Conservation (phyloP, 441 rosid species). For the Adansonia gregorii region DNA sequence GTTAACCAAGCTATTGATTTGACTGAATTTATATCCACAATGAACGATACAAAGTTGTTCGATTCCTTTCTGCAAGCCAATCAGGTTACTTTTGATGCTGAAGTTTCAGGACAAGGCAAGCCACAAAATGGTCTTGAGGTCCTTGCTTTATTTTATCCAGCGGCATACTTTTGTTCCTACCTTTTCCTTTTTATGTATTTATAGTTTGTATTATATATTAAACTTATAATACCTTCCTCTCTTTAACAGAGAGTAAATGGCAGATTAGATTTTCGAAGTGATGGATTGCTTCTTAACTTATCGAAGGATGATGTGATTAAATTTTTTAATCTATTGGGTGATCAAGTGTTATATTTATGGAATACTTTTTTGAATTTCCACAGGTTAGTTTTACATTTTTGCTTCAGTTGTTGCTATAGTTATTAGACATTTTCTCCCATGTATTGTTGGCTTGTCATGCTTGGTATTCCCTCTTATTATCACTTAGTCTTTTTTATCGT, state of each 20-base stretch:
- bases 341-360: constrained; percentile 74
- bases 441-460: not conserved
- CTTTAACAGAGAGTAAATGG: constrained; percentile 54
- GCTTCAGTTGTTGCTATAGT: not conserved
- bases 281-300: constrained; percentile 45
- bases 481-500: not conserved
- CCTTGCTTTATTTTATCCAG: constrained; percentile 45
- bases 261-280: constrained; percentile 42
- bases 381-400: constrained; percentile 52
- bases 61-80: constrained; percentile 41
- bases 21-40: constrained; percentile 52
- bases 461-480: not conserved
- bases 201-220: constrained; percentile 16
- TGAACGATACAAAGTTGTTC: constrained; percentile 49
- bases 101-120: constrained; percentile 58
- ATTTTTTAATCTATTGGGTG: constrained; percentile 61
- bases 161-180: constrained; percentile 21
- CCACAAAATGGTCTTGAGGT: constrained; percentile 79
- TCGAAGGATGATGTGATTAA: constrained; percentile 54
- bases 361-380: constrained; percentile 76
- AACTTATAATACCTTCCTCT: constrained; percentile 25
- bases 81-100: constrained; percentile 38
- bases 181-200: constrained; percentile 16
- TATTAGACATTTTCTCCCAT: not conserved
- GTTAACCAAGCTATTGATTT: constrained; percentile 55